Evolutionary conservation across 2,329 filamentous ascomycete genomes (phyloP).

Genomic region (Monilinia fructigena): DNA sequence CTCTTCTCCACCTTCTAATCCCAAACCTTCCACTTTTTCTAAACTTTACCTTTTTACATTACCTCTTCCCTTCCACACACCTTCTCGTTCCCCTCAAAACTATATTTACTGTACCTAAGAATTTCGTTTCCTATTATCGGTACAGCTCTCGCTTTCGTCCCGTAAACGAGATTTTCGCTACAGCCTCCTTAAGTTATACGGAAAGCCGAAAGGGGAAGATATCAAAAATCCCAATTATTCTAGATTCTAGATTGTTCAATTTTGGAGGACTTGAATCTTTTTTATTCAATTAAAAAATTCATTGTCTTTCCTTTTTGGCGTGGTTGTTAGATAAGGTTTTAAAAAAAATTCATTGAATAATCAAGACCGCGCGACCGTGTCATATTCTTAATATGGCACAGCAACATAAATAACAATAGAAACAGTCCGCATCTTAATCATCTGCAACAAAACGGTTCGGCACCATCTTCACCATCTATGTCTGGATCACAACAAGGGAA

Average conservation of each 20-base stretch:
- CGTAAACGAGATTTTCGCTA: slow-evolving; percentile 20
- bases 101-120: background rate
- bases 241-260: background rate
- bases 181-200: slow-evolving; percentile 13
- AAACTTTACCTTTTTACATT: background rate
- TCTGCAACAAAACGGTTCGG: slow-evolving; percentile 37
- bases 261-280: slow-evolving; percentile 10
- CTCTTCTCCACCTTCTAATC: background rate
- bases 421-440: slow-evolving; percentile 37
- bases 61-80: background rate
- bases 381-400: slow-evolving; percentile 31
- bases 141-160: slow-evolving; percentile 20
- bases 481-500: slow-evolving; percentile 35
- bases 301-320: background rate
- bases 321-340: slow-evolving; percentile 20
- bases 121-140: slow-evolving; percentile 4
- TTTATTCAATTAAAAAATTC: slow-evolving; percentile 5
- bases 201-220: slow-evolving; percentile 15
- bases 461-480: slow-evolving; percentile 40
- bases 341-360: slow-evolving; percentile 16
- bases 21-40: slow-evolving; percentile 12
- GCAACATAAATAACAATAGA: slow-evolving; percentile 29
- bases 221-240: slow-evolving; percentile 13
- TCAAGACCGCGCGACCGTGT: slow-evolving; percentile 24
- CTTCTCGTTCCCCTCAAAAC: slow-evolving; percentile 6